Base-by-base conservation (phyloP, 1,284 basidiomycete species). In the Malassezia japonica region DNA sequence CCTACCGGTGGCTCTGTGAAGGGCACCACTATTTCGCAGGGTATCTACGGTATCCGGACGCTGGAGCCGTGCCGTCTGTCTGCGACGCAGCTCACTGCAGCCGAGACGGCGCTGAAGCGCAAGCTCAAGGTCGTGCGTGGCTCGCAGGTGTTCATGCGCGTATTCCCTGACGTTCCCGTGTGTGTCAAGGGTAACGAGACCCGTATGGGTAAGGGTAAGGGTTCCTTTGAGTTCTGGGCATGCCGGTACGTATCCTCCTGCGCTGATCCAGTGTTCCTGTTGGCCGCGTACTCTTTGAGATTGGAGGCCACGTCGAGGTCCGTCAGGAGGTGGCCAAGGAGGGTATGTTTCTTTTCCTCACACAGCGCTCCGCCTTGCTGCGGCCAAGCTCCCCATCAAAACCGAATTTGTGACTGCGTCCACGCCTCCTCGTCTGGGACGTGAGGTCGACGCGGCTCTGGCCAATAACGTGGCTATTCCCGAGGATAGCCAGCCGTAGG, bases 151-250 rank as follows among this genome's bases (percentile, higher is more conserved):
- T 90, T 82, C 74, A 72, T 95, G 74, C 80, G 91, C 23, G 84
- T 96, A 23, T 98, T 96, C 76, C 92, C 92, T 3, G 89, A 96
- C 76, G 83, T 95, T 50, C 90, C 92, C 2, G 89, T 98, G 51
- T 95, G 91, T 77, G 84, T 96, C 51, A 96, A 98, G 82, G 92
- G 92, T 48, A 96, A 95, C 69, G 92, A 98, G 75, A 94, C 91
- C 6, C 86, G 94, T 81, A 98, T 98, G 94, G 92, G 92, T 39
- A 96, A 96, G 76, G 94, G 94, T 53, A 98, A 98, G 75, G 94
- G 94, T 40, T 82, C 85, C 0, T 98, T 96, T 67, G 92, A 96
- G 73, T 96, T 81, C 74, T 96, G 92, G 94, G 88, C 91, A 29
- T 89, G 87, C 56, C 81, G 87, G 87, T 88, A 68, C 55, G 81